Evolutionary conservation across 495 filamentous ascomycete species (phyloP), one percentile per base, ranked within the genome.

Genomic region (Cenococcum geophilum): DNA sequence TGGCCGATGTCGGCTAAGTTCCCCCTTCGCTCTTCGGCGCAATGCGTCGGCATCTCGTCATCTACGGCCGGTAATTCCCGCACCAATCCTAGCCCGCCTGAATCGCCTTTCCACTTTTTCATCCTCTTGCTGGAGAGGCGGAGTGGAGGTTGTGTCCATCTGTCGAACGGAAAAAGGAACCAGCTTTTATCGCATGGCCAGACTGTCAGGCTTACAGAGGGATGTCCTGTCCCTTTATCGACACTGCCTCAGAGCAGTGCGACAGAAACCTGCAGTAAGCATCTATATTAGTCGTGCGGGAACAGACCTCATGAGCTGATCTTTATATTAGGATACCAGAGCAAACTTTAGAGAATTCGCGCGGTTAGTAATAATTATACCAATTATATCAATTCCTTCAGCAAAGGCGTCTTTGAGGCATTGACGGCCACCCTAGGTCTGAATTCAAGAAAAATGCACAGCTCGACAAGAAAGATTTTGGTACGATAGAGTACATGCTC

Each of bases 161-260:
- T 32, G 27, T 32, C 27, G 6, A 32, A 32, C 27, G 27, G 6
- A 32, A 32, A 32, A 32, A 32, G 27, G 27, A 32, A 32, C 27
- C 27, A 6, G 27, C 27, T 32, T 2, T 32, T 6, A 6, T 32
- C 27, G 27, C 11, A 76, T 76, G 73, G 66, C 66, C 14, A 81
- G 84, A 69, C 79, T 89, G 20, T 95, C 92, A 9, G 95, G 95
- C 37, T 79, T 97, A n/a, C 95, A 98, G 69, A 86, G 83, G 70
- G 88, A 95, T 58, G 92, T 98, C 8, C 73, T 97, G 43, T 78
- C 83, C 37, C 83, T 98, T 10, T 98, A 97, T 68, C 85, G 91
- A 50, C 82, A 83, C 67, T 97, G 91, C 66, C 78, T 98, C 27
- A 80, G 91, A 53, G 89, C 86, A 67, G 83, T 85, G 56, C 79